Evolutionary conservation across 2,329 filamentous ascomycete species (phyloP), one percentile per base, ranked within the genome.

Genomic region (Arthrinium puccinioides): DNA sequence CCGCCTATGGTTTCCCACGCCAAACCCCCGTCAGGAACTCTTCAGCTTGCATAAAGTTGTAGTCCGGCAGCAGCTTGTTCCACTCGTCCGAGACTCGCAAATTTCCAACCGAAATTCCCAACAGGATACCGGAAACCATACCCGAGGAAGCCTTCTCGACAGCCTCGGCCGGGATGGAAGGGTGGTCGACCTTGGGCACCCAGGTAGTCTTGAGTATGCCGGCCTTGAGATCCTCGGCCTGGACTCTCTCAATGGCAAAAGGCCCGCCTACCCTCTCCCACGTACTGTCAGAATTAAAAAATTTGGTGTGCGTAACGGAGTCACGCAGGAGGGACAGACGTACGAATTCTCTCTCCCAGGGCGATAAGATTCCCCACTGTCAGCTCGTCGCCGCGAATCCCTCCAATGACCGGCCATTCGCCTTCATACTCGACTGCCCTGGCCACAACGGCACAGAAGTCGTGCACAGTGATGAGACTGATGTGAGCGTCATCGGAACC

Each of bases 201-300:
- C 70, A 74, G 4, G 59, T 60, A 0, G 62, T 53, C 11, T 59
- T 58, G 3, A 66, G 44, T 10, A 40, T 39, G 6, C 69, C 70
- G 4, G 53, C 60, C 45, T 66, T 52, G 5, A 78, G 62, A 46
- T 78, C 72, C 34, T 63, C 58, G 1, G 60, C 36, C 24, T 58
- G 60, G 2, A 76, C 54, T n/a, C 59, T 60, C 5, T 74, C 67
- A 9, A 74, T 46, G 0, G 42, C 37, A 37, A 71, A 69, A 5
- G 55, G 40, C 4, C 42, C 32, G 9, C 59, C 59, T 64, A 28
- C 14, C 24, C n/a, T 7, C 2, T 3, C 6, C 18, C 7, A n/a
- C 2, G 29, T 36, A 33, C 50, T 2, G 53, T 30, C 32, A 36
- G 43, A 42, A 15, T 29, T 21, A 6, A 9, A 33, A n/a, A 26